Evolutionary conservation across 2,329 filamentous ascomycete genomes (phyloP), one percentile per base, ranked within the genome.

Genomic region (Fusarium heterosporum): DNA sequence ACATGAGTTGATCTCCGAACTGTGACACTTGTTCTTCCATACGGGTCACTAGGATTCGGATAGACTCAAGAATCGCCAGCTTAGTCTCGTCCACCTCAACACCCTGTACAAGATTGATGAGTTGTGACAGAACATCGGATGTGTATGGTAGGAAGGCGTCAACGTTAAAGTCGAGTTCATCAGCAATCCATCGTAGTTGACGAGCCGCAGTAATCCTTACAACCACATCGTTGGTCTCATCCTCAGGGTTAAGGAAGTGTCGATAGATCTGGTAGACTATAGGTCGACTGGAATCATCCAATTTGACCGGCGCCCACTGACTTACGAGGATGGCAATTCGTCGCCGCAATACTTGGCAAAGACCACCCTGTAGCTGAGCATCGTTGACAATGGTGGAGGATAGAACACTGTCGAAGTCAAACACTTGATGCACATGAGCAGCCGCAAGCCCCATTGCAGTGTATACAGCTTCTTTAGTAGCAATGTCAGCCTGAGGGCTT

Each of bases 391-490:
- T 82, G 0, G 91, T 93, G 7, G 89, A 88, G 16, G 87, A 83
- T 39, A 99, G 79, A 73, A 98, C 91, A 2, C 84, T 77, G 74
- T 96, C 91, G 78, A 98, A 98, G 77, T 98, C 91, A 66, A 97
- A 87, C 12, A 87, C 83, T 45, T 89, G 70, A 60, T 90, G 85
- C 16, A 98, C 81, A 38, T 94, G 89, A 3, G 92, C 85, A 2
- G 94, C 92, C 1, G 96, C 89, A 49, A 97, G 84, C 4, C 95
- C 94, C 80, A 99, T 90, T 12, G 95, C 93, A 7, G 93, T 96
- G 75, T 99, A 99, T 1, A 98, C 89, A 0, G 95, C 95, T 76
- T 99, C 96, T 76, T 97, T 98, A 61, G 92, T 88, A 16, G 96
- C 84, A 13, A 98, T 86, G 66, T 96, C 89, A 12, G 81, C 76